Evolutionary conservation across 2,329 filamentous ascomycete species (phyloP).

Genomic region (Daldinia sp.): DNA sequence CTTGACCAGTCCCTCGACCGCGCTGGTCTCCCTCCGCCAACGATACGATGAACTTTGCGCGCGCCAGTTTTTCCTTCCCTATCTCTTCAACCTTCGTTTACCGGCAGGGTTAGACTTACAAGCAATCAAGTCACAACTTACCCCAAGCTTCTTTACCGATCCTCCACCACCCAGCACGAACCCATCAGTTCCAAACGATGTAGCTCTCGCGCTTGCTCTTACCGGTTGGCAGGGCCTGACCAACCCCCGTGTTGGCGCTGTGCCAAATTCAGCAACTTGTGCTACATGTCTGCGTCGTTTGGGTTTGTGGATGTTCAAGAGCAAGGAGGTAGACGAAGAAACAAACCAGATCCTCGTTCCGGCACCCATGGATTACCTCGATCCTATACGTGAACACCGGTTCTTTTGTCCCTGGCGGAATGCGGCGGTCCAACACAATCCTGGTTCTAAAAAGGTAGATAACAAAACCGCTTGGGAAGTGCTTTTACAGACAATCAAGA

Average conservation of each 20-base stretch:
- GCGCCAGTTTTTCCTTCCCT: conserved; percentile 68
- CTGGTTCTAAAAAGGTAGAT: conserved; percentile 54
- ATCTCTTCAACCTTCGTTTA: conserved; percentile 71
- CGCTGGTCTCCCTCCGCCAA: conserved; percentile 68
- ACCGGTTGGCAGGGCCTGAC: conserved; percentile 80
- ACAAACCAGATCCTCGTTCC: conserved; percentile 66
- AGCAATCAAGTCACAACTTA: conserved; percentile 62
- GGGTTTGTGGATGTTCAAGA: conserved; percentile 93
- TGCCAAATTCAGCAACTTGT: conserved; percentile 82
- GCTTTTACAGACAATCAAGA: conserved; percentile 66
- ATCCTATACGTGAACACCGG: conserved; percentile 78
- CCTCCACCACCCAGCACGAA: conserved; percentile 53
- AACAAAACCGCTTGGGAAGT: conserved; percentile 67
- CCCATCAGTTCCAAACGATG: conserved; percentile 62
- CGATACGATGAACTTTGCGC: conserved; percentile 74
- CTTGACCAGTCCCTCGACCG: conserved; percentile 70
- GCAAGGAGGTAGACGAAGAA: conserved; percentile 72
- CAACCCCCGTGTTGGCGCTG: conserved; percentile 66
- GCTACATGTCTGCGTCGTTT: conserved; percentile 87
- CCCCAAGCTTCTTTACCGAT: conserved; percentile 66
- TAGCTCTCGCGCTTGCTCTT: conserved; percentile 76
- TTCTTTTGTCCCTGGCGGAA: conserved; percentile 88
- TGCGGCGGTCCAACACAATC: conserved; percentile 68
- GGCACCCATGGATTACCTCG: conserved; percentile 74
- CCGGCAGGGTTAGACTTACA: conserved; percentile 66